Evolutionary conservation across 164 flowering plant genomes (phyloP).

Genomic region (Magnolia officinalis): DNA sequence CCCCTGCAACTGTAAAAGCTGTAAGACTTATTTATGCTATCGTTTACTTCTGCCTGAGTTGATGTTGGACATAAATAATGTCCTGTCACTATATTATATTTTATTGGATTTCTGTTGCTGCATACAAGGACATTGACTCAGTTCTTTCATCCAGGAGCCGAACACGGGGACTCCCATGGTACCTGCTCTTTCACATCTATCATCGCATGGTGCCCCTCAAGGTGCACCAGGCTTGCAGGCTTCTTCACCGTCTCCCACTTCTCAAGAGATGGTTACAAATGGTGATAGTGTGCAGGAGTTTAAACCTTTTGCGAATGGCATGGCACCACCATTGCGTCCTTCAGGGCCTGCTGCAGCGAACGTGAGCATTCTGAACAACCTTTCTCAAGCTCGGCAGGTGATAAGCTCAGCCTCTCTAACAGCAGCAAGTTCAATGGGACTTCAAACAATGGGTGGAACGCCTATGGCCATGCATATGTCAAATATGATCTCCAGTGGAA

Average conservation of each 20-base stretch:
- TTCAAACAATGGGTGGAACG: slow-evolving; percentile 59
- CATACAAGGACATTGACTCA: neutral
- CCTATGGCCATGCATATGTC: slow-evolving; percentile 82
- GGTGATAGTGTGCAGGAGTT: slow-evolving; percentile 54
- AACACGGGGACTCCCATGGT: slow-evolving; percentile 55
- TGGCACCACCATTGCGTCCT: slow-evolving; percentile 56
- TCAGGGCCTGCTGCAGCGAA: slow-evolving; percentile 68
- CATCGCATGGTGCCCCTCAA: slow-evolving; percentile 63
- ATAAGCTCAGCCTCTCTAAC: slow-evolving; percentile 58
- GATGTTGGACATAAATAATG: neutral
- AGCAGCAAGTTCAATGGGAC: slow-evolving; percentile 68
- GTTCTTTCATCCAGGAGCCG: slow-evolving; percentile 60
- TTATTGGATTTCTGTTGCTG: neutral
- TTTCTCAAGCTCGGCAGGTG: slow-evolving; percentile 76
- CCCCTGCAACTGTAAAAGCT: slow-evolving; percentile 76
- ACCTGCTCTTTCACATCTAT: slow-evolving; percentile 53
- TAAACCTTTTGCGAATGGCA: slow-evolving; percentile 61
- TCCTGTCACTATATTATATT: neutral
- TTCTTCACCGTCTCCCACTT: slow-evolving; percentile 62
- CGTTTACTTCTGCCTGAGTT: slow-evolving; percentile 9
- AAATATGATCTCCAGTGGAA: slow-evolving; percentile 90
- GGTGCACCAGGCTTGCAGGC: slow-evolving; percentile 54
- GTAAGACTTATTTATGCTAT: slow-evolving; percentile 40
- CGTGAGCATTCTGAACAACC: slow-evolving; percentile 74
- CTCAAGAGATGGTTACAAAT: slow-evolving; percentile 64